Base-by-base conservation (phyloP, 2,329 filamentous ascomycete genomes). In the Ambrosiella cleistominuta region DNA sequence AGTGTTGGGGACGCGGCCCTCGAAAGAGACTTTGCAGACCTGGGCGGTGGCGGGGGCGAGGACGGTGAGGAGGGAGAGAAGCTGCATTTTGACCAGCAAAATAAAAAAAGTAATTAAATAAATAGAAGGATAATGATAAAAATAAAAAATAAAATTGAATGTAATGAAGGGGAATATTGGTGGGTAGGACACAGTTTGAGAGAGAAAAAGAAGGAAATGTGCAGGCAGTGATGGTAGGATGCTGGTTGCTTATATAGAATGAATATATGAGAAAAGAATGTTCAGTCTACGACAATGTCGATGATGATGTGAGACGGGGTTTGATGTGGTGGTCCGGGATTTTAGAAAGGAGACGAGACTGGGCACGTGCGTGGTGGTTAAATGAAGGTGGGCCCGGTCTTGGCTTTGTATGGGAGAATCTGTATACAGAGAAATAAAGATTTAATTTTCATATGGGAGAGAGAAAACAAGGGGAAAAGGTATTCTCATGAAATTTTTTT, bases 1-100 rank as follows among this genome's bases (percentile, higher is more conserved):
- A 42, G 66, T 67, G 6, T 64, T 61, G 1, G 74, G 70, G 1
- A 77, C 64, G 13, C 75, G 71, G 19, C 74, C 74, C 56, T 77
- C 74, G 57, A 76, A 75, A 35, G 59, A 55, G 12, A 61, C 37
- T 6, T 59, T 39, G 58, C 61, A 62, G 15, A 57, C 51, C 60
- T 62, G 61, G 38, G 61, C 61, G 37, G 58, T 47, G 44, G 50
- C 57, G 27, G 55, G 54, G 36, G 57, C 59, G 42, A 38, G n/a
- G 13, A 60, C 45, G 68, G 69, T 69, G 68, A 68, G 40, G 65
- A 66, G 60, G 64, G 67, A 63, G 67, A 67, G 50, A 49, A 55
- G 51, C 39, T 54, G 58, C 54, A 62, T 60, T 58, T 60, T 60
- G 58, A 45, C 52, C 56, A 35, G 47, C 42, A 61, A 54, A 62